Conservation (phyloP, 441 rosid genomes). For the Bruguiera hainesii region DNA sequence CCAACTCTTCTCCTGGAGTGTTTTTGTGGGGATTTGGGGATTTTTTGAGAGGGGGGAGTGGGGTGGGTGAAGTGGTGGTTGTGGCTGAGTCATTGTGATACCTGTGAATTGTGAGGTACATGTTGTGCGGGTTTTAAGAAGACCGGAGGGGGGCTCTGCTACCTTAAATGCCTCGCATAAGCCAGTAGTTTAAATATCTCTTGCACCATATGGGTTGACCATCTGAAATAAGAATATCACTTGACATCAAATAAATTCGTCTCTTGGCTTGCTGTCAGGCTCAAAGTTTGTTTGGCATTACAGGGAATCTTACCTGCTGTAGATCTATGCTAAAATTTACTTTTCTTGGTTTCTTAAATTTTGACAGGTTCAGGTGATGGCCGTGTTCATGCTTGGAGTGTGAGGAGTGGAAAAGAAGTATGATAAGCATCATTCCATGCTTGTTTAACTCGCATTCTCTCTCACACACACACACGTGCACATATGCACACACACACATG, state of each 20-base stretch:
- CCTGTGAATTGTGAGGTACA: no score
- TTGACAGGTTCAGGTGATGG: slow-evolving; percentile 90
- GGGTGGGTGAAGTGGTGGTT: not conserved
- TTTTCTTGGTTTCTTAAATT: slow-evolving; percentile 20
- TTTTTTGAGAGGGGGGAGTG: not conserved
- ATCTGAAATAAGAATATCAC: no score
- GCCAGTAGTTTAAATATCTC: no score
- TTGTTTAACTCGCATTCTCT: not conserved
- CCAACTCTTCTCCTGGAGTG: no score
- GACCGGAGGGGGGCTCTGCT: no score
- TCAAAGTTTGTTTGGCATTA: not conserved
- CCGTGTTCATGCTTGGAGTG: slow-evolving; percentile 83
- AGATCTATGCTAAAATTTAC: slow-evolving; percentile 12
- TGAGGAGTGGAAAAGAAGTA: slow-evolving; percentile 88
- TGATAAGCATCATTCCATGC: slow-evolving; percentile 17
- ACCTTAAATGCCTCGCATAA: no score
- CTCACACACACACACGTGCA: not conserved
- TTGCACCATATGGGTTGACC: no score
- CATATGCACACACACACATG: no score
- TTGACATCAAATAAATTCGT: no score
- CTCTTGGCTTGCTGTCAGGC: not conserved
- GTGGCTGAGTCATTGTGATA: no score
- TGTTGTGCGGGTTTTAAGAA: no score
- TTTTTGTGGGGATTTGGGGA: no score
- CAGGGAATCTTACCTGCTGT: not conserved